These are phyloP conservation scores for Urochloa ruziziensis DNA, from an alignment of 176 grass and related monocot genomes.

Conservation along the genomic window DNA sequence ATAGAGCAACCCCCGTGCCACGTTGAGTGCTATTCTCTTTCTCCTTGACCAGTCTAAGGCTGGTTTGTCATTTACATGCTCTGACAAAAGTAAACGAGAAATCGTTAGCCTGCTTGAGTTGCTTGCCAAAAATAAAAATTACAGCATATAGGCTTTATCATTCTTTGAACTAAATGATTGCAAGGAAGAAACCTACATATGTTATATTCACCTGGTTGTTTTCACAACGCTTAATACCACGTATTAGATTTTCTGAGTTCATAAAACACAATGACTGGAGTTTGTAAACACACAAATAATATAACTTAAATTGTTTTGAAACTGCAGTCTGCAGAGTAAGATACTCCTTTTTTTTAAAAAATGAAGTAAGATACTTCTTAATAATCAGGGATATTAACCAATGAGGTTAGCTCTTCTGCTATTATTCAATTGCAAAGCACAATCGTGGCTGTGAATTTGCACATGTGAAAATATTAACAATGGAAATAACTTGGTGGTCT, in stretches of 20 bases:
- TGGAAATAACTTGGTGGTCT: not conserved
- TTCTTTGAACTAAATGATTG: not conserved
- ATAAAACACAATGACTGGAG: not conserved
- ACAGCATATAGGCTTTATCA: not conserved
- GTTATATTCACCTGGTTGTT: not conserved
- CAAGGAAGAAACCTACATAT: not conserved
- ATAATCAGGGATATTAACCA: not conserved
- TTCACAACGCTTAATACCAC: not conserved
- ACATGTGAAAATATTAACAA: too few relatives aligned
- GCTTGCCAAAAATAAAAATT: not conserved
- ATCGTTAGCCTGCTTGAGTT: not conserved
- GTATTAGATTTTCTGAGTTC: not conserved
- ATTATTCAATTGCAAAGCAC: not conserved
- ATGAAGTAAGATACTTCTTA: not conserved
- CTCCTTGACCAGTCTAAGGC: conserved; percentile 76
- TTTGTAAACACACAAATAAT: not conserved
- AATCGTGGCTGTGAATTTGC: not conserved
- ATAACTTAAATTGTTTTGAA: not conserved
- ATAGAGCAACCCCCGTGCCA: conserved; percentile 58
- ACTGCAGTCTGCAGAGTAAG: too few relatives aligned
- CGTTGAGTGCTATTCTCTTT: conserved; percentile 70
- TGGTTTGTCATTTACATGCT: conserved; percentile 51
- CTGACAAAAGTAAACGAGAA: conserved; percentile 33
- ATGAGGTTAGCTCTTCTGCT: not conserved
- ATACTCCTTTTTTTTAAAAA: too few relatives aligned